Evolutionary conservation across 768 basidiomycete genomes (phyloP).

Genomic region (Kwoniella botswanensis): DNA sequence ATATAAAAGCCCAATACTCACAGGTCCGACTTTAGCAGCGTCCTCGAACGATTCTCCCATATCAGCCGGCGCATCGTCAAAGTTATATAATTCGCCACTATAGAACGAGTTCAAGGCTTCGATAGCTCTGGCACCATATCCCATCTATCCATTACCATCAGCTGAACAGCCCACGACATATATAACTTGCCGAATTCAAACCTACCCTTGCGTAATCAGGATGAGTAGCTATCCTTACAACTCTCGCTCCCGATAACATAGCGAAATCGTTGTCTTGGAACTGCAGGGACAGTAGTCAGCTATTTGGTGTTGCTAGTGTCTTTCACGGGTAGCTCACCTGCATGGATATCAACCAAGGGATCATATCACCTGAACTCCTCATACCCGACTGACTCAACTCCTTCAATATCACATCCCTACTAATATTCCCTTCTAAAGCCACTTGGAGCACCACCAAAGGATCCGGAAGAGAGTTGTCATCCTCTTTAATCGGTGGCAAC

Average conservation of each 20-base stretch:
- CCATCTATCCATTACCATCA: slow-evolving; percentile 70
- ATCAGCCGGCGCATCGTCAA: slow-evolving; percentile 70
- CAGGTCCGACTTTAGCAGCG: slow-evolving; percentile 57
- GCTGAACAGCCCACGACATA: background rate
- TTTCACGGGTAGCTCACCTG: slow-evolving; percentile 56
- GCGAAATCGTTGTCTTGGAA: slow-evolving; percentile 97
- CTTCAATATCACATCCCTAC: slow-evolving; percentile 81
- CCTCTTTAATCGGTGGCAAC: slow-evolving; percentile 86
- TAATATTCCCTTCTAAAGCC: slow-evolving; percentile 91
- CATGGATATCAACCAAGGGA: slow-evolving; percentile 93
- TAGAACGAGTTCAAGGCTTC: slow-evolving; percentile 87
- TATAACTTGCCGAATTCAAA: slow-evolving; percentile 21
- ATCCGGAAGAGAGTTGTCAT: slow-evolving; percentile 88
- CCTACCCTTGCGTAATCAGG: slow-evolving; percentile 90
- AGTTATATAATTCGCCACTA: slow-evolving; percentile 85
- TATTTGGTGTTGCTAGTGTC: slow-evolving; percentile 20
- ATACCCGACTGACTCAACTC: slow-evolving; percentile 75
- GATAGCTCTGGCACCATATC: slow-evolving; percentile 89
- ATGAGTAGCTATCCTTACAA: slow-evolving; percentile 93
- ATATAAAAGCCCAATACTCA: slow-evolving; percentile 12
- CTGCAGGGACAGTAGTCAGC: slow-evolving; percentile 59
- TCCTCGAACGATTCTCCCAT: slow-evolving; percentile 69
- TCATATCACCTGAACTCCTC: slow-evolving; percentile 91
- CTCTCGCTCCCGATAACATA: slow-evolving; percentile 81
- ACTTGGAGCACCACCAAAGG: slow-evolving; percentile 95